phyloP scores from a whole-genome alignment of 768 basidiomycete genomes.

The Tricholomella constricta region DNA sequence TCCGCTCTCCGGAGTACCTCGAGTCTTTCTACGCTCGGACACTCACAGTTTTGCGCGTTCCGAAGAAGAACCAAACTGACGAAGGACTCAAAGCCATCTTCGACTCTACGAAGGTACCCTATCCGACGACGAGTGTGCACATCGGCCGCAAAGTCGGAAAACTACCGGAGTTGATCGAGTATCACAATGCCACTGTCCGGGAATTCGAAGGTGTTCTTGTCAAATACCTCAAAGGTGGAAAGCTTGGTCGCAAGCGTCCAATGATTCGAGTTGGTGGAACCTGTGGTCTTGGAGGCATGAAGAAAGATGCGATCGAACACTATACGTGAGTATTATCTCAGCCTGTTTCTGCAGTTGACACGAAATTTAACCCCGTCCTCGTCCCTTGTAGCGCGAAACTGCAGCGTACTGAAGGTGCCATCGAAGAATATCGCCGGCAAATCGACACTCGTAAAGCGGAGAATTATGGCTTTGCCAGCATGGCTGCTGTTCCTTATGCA shows the following conservation, averaged over 20 bases:
- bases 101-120: slow-evolving; percentile 73
- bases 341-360: neutral
- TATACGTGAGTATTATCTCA: slow-evolving; percentile 66
- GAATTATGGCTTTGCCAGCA: slow-evolving; percentile 90
- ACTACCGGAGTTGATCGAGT: slow-evolving; percentile 88
- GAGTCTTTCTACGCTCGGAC: slow-evolving; percentile 94
- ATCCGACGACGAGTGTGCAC: slow-evolving; percentile 90
- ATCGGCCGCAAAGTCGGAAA: slow-evolving; percentile 85
- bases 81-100: slow-evolving; percentile 81
- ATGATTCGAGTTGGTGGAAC: slow-evolving; percentile 77
- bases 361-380: neutral
- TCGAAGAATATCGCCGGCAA: slow-evolving; percentile 71
- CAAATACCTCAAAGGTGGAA: slow-evolving; percentile 83
- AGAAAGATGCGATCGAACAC: slow-evolving; percentile 91
- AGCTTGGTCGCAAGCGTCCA: slow-evolving; percentile 79
- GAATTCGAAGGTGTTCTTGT: slow-evolving; percentile 90
- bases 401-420: slow-evolving; percentile 69
- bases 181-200: slow-evolving; percentile 91
- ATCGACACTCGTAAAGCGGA: slow-evolving; percentile 79
- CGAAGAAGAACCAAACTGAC: slow-evolving; percentile 81
- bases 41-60: slow-evolving; percentile 77
- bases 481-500: slow-evolving; percentile 86
- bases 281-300: slow-evolving; percentile 81
- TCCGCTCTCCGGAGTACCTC: slow-evolving; percentile 85
- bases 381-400: slow-evolving; percentile 45